Evolutionary conservation across 495 filamentous ascomycete genomes (phyloP).

Genomic region (Schizothecium vesticola): DNA sequence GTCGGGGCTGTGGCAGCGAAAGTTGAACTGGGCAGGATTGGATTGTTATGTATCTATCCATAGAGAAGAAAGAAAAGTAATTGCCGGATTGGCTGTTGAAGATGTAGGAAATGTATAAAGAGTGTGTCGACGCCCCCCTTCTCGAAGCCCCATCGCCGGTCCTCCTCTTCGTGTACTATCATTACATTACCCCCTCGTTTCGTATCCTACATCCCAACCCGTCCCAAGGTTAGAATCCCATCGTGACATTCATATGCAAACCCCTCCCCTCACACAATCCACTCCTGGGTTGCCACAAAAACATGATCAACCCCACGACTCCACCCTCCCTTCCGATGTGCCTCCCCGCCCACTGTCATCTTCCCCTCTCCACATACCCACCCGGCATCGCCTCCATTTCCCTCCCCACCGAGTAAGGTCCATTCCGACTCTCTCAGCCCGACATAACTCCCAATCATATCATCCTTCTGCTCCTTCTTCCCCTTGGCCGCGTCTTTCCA

Average conservation of each 20-base stretch:
- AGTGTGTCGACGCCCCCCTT: not conserved
- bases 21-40: not conserved
- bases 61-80: not conserved
- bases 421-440: slow-evolving; percentile 21
- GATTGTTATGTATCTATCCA: not conserved
- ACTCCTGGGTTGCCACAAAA: slow-evolving; percentile 13
- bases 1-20: not conserved
- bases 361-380: not conserved
- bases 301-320: slow-evolving; percentile 12
- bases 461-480: slow-evolving; percentile 16
- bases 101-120: not conserved
- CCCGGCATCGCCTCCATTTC: not conserved
- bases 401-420: slow-evolving; percentile 5
- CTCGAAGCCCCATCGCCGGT: not conserved
- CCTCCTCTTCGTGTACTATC: not conserved
- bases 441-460: slow-evolving; percentile 24
- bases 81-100: not conserved
- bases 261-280: slow-evolving; percentile 3
- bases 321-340: slow-evolving; percentile 2
- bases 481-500: slow-evolving; percentile 13
- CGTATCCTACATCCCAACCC: not conserved
- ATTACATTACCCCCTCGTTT: not conserved
- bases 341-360: not conserved
- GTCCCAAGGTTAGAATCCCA: not conserved
- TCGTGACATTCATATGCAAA: not conserved